A percentile compares a stretch with the other conserved stretches of the same genome.
phyloP scores from a whole-genome alignment of 2,329 filamentous ascomycete genomes.

The Daldinia sp. region DNA sequence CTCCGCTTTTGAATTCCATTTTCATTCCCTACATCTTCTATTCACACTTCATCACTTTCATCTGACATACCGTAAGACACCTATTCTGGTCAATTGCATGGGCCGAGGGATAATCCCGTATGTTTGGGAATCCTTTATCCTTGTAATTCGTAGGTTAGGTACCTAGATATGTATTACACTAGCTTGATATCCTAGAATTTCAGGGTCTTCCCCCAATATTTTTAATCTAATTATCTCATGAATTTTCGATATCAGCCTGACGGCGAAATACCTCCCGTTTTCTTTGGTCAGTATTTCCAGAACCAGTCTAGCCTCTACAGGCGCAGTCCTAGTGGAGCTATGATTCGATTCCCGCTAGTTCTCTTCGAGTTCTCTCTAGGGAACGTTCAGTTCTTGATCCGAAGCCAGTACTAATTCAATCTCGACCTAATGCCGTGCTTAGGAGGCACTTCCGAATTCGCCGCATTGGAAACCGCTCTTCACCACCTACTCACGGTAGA shows the following conservation, averaged over 20 bases:
- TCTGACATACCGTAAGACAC: slow-evolving; percentile 20
- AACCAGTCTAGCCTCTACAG: slow-evolving; percentile 28
- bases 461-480: slow-evolving; percentile 29
- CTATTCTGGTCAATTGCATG: slow-evolving; percentile 31
- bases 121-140: slow-evolving; percentile 33
- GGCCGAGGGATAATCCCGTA: slow-evolving; percentile 25
- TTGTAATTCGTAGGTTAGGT: slow-evolving; percentile 3
- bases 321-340: slow-evolving; percentile 29
- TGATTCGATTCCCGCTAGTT: slow-evolving; percentile 22
- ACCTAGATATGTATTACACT: slow-evolving; percentile 17
- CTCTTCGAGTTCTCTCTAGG: slow-evolving; percentile 23
- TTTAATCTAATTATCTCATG: slow-evolving; percentile 28
- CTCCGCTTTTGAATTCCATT: slow-evolving; percentile 33
- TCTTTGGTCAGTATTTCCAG: slow-evolving; percentile 21
- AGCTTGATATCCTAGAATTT: slow-evolving; percentile 29
- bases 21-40: slow-evolving; percentile 17
- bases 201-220: slow-evolving; percentile 30
- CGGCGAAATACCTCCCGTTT: slow-evolving; percentile 41
- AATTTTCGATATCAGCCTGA: slow-evolving; percentile 34
- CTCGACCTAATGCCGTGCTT: slow-evolving; percentile 23
- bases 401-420: slow-evolving; percentile 36
- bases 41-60: slow-evolving; percentile 12
- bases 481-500: background rate
- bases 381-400: slow-evolving; percentile 32
- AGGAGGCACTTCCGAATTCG: slow-evolving; percentile 31